phyloP scores from a whole-genome alignment of 352 stramenopile genomes.

The Vaucheria bursata region DNA sequence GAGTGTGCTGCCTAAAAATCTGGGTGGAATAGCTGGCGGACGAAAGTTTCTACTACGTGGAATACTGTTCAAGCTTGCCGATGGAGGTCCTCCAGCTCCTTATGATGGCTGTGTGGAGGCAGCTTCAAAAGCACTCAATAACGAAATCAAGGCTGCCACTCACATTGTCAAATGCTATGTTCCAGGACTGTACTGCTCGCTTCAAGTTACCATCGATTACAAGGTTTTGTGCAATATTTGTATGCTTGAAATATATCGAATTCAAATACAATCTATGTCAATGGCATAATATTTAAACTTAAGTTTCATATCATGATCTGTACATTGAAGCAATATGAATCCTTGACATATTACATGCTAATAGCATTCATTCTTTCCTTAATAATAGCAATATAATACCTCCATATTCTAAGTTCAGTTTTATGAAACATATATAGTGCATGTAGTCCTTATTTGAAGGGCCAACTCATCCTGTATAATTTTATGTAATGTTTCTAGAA shows the following conservation, averaged over 20 bases:
- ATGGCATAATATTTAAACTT: no score
- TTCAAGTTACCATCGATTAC: constrained; percentile 43
- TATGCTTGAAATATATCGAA: no score
- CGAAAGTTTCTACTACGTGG: constrained; percentile 40
- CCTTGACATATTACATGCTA: no score
- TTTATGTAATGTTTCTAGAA: no score
- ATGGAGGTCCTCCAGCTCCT: not conserved
- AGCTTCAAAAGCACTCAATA: constrained; percentile 24
- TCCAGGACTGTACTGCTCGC: constrained; percentile 11
- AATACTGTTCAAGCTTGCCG: constrained; percentile 24
- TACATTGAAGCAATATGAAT: no score
- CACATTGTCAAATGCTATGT: constrained; percentile 26
- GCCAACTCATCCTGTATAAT: no score
- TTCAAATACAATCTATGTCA: no score
- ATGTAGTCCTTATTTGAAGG: not conserved
- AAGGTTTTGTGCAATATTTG: no score
- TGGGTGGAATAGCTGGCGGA: constrained; percentile 33
- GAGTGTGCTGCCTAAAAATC: constrained; percentile 4
- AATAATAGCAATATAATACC: not conserved
- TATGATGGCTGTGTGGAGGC: constrained; percentile 38
- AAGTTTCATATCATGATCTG: no score
- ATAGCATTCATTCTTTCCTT: no score
- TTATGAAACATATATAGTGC: not conserved
- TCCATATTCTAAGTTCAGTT: not conserved
- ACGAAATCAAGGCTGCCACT: constrained; percentile 29